Conservation (phyloP, 352 stramenopile species). For the Phytophthora pluvialis region DNA sequence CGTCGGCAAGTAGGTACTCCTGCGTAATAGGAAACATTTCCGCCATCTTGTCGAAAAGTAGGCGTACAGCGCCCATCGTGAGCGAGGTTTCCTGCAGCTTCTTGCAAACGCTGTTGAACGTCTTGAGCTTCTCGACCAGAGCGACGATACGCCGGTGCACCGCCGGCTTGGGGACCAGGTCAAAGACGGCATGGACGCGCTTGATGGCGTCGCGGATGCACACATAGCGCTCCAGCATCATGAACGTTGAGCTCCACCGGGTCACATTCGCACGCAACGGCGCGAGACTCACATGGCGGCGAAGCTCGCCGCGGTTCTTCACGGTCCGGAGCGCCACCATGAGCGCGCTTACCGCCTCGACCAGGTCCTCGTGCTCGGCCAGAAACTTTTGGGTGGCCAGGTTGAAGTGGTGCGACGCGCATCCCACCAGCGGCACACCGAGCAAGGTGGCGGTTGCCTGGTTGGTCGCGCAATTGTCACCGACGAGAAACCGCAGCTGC, state of each 20-base stretch:
- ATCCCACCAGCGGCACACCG: constrained; percentile 2
- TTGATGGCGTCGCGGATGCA: not conserved
- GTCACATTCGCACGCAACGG: not conserved
- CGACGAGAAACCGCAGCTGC: not conserved
- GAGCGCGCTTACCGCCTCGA: not conserved
- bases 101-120: not conserved
- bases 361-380: not conserved
- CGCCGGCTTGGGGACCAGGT: not conserved
- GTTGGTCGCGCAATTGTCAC: constrained; percentile 12
- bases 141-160: not conserved
- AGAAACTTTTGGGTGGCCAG: not conserved
- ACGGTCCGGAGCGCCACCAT: not conserved
- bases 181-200: not conserved
- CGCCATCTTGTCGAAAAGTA: not conserved
- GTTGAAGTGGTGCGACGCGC: constrained; percentile 11
- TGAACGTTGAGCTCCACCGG: not conserved
- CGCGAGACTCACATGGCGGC: not conserved
- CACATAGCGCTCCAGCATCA: not conserved
- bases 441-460: not conserved
- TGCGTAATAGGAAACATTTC: not conserved
- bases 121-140: not conserved
- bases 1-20: not conserved
- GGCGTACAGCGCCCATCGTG: not conserved
- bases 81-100: not conserved
- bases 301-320: constrained; percentile 1